Percentiles rank a stretch among this genome's conserved stretches.
Conservation (phyloP, 345 rosid species). For the Sisymbrium irio region DNA sequence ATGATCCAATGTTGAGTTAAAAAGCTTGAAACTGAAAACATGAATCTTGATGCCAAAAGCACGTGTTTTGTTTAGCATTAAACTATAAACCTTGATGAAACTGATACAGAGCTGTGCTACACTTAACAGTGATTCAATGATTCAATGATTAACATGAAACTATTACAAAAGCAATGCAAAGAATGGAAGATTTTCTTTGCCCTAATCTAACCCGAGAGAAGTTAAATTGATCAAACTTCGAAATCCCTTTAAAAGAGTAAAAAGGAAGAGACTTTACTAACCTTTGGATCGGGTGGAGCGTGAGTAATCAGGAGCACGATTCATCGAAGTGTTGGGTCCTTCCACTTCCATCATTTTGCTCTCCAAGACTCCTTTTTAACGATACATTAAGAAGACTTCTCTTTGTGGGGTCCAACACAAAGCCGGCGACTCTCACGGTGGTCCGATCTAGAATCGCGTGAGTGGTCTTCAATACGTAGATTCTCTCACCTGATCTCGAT, state of each 20-base stretch:
- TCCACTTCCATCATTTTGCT: conserved; percentile 45
- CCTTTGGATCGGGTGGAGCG: conserved; percentile 43
- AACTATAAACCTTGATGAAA: conserved; percentile 31
- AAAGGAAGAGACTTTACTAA: conserved; percentile 9
- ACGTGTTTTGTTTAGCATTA: too few relatives aligned
- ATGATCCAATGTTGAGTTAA: not conserved
- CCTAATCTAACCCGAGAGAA: not conserved
- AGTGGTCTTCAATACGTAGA: not conserved
- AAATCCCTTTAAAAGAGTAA: not conserved
- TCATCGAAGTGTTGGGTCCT: conserved; percentile 31
- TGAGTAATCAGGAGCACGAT: conserved; percentile 26
- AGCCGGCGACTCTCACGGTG: not conserved
- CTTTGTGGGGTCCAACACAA: too few relatives aligned
- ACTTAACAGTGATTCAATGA: not conserved
- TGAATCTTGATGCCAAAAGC: too few relatives aligned
- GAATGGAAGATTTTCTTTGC: not conserved
- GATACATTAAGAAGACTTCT: too few relatives aligned
- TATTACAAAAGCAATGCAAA: not conserved
- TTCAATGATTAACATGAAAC: too few relatives aligned
- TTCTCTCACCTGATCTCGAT: conserved; percentile 2
- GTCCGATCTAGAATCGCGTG: not conserved
- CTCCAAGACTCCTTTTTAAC: not conserved
- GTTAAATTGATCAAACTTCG: not conserved
- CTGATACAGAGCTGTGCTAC: conserved; percentile 42
- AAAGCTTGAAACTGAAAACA: not conserved